Evolutionary conservation across 1,139 yeast genomes (phyloP).

Genomic region (Geotrichum fermentans): DNA sequence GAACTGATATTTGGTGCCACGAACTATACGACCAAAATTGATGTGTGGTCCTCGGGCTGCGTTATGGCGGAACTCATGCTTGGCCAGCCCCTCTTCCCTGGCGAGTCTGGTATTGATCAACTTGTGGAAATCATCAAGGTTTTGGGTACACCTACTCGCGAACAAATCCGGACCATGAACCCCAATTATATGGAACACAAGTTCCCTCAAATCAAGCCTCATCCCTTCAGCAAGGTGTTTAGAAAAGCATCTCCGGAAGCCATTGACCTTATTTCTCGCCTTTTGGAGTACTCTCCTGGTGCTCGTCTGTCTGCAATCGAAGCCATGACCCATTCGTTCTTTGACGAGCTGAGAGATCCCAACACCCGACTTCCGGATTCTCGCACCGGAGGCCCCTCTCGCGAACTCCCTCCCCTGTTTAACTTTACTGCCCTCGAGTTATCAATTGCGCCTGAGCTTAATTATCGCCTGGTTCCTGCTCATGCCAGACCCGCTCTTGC

Average conservation of each 20-base stretch:
- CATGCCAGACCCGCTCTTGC: conserved; percentile 36
- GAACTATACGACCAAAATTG: conserved; percentile 90
- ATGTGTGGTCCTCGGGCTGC: conserved; percentile 97
- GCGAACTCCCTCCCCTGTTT: conserved; percentile 41
- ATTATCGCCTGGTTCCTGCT: conserved; percentile 38
- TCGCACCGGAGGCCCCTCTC: conserved; percentile 35
- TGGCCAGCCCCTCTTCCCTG: conserved; percentile 96
- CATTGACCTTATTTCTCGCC: conserved; percentile 53
- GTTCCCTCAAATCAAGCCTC: conserved; percentile 93
- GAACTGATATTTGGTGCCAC: conserved; percentile 89
- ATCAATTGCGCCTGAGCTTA: conserved; percentile 41
- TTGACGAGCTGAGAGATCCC: conserved; percentile 64
- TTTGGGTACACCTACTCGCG: conserved; percentile 90
- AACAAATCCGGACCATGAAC: conserved; percentile 90
- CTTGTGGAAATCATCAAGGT: conserved; percentile 94
- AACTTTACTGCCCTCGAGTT: conserved; percentile 40
- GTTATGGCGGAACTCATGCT: conserved; percentile 94
- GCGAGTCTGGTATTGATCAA: conserved; percentile 96
- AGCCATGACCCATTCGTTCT: conserved; percentile 68
- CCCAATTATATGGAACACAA: conserved; percentile 97
- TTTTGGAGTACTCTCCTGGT: conserved; percentile 72
- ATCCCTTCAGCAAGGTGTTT: conserved; percentile 80
- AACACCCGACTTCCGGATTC: conserved; percentile 52
- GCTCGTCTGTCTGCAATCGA: conserved; percentile 65
- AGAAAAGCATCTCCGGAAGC: conserved; percentile 59